phyloP scores from a whole-genome alignment of 2,329 filamentous ascomycete genomes.

The Epichloe hybrida region DNA sequence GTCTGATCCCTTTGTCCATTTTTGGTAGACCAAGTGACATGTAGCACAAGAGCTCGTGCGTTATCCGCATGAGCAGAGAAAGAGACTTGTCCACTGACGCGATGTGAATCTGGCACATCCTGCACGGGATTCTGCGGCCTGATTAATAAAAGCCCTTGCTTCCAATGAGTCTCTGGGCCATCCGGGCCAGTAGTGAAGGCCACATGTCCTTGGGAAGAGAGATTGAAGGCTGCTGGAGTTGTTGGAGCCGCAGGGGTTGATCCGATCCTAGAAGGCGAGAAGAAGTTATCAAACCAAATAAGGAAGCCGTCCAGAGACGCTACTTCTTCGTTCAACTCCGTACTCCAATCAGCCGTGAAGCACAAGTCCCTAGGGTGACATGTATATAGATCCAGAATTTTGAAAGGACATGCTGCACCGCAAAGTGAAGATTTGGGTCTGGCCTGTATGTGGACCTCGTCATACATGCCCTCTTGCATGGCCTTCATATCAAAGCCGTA shows the following conservation, averaged over 20 bases:
- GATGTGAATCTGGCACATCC: conserved; percentile 38
- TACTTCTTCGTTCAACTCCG: conserved; percentile 45
- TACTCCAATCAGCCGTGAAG: conserved; percentile 57
- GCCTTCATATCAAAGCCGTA: conserved; percentile 91
- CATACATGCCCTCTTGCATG: conserved; percentile 72
- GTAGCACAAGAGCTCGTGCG: conserved; percentile 53
- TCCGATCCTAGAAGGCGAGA: conserved; percentile 48
- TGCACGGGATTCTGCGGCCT: conserved; percentile 39
- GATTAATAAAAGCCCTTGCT: conserved; percentile 63
- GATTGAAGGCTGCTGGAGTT: conserved; percentile 50
- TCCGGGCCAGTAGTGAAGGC: conserved; percentile 80
- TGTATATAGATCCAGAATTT: conserved; percentile 63
- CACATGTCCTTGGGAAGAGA: conserved; percentile 45
- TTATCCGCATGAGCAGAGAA: conserved; percentile 59
- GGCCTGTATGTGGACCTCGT: conserved; percentile 67
- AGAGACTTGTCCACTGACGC: conserved; percentile 51
- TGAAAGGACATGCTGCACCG: conserved; percentile 51
- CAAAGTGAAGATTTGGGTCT: conserved; percentile 49
- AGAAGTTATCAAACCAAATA: conserved; percentile 92
- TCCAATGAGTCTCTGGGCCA: conserved; percentile 76
- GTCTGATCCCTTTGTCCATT: conserved; percentile 29
- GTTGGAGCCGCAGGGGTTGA: conserved; percentile 35
- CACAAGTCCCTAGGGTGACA: conserved; percentile 58
- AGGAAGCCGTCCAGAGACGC: conserved; percentile 73
- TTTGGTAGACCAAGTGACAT: conserved; percentile 45